phyloP scores from a whole-genome alignment of 495 filamentous ascomycete species.

The Patellaria atrata region DNA sequence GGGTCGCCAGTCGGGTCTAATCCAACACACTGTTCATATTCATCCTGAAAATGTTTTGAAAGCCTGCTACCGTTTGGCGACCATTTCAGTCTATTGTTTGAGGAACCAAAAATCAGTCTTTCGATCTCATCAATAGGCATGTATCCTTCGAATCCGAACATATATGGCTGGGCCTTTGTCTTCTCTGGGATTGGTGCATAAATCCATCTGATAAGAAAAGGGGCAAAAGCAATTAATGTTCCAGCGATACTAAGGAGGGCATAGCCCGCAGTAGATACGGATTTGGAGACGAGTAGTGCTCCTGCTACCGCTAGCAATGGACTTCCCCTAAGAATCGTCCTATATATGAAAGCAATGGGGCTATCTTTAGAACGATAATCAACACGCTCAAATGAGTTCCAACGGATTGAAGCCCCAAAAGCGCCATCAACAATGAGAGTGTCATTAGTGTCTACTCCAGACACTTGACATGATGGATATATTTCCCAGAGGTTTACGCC shows the following conservation, averaged over 20 bases:
- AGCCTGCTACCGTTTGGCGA: constrained; percentile 16
- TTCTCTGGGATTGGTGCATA: no score
- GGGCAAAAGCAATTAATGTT: no score
- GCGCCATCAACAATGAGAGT: constrained; percentile 31
- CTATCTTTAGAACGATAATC: no score
- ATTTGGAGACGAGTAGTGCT: no score
- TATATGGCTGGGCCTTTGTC: constrained; percentile 25
- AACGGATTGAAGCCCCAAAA: constrained; percentile 23
- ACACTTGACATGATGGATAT: constrained; percentile 26
- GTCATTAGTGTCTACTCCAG: constrained; percentile 28
- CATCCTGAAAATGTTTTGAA: constrained; percentile 14
- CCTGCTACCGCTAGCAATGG: no score
- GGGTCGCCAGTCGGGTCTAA: constrained; percentile 11
- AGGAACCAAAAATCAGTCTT: constrained; percentile 20
- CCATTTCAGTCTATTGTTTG: constrained; percentile 19
- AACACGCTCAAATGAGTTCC: constrained; percentile 25
- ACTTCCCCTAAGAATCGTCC: no score
- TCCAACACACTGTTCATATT: constrained; percentile 10
- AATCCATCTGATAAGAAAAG: no score
- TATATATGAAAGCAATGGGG: no score
- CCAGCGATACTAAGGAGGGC: no score
- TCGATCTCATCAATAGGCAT: constrained; percentile 23
- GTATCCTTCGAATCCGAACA: constrained; percentile 29
- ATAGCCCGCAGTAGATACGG: no score
- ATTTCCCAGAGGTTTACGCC: constrained; percentile 32